Base-by-base conservation (phyloP, 1,284 basidiomycete genomes). In the Fomes fomentarius region DNA sequence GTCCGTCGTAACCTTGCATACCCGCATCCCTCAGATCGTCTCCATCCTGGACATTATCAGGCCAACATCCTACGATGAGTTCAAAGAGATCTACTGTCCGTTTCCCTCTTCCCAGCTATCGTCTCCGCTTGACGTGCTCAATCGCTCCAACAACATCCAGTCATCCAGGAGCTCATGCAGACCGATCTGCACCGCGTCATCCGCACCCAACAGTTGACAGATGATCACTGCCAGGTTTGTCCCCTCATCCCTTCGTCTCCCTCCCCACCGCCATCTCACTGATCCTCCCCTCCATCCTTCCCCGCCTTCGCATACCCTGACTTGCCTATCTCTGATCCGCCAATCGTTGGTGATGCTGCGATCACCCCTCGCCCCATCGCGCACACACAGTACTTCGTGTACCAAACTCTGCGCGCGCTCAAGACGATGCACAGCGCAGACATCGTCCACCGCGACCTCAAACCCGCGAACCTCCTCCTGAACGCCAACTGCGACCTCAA, bases 121-220 rank as follows among this genome's bases (percentile, higher is more conserved):
- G 15, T 19, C 25, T 11, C 15, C 21, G 19, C 17, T 11, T 15
- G 17, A 33, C 46, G 2, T 41, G 24, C 44, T 47, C 35, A 56
- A 24, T 45, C 33, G 31, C 21, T 46, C 45, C 26, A 21, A 6
- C 15, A 17, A 19, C 22, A 28, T 45, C 17, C 54, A 88, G 85
- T 96, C 60, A 89, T 96, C 60, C 91, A 94, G 70, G 93, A 95
- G 71, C 77, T 95, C 45, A 94, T 95, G 85, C 93, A 96, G 69
- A 94, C 91, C 1, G 92, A 95, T 68, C 76, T 96, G 66, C 93
- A 96, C 71, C 85, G 93, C 17, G 93, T 96, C 54, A 94, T 96
- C 67, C 82, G 93, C 41, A 94, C 91, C 2, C 93, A 95, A 67
- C 85, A 91, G 58, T 78, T 96, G 44, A 89, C 87, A 26, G 93